These are phyloP conservation scores for Blastobotrys mokoenaii DNA, from an alignment of 805 yeast species.

Conservation along the genomic window DNA sequence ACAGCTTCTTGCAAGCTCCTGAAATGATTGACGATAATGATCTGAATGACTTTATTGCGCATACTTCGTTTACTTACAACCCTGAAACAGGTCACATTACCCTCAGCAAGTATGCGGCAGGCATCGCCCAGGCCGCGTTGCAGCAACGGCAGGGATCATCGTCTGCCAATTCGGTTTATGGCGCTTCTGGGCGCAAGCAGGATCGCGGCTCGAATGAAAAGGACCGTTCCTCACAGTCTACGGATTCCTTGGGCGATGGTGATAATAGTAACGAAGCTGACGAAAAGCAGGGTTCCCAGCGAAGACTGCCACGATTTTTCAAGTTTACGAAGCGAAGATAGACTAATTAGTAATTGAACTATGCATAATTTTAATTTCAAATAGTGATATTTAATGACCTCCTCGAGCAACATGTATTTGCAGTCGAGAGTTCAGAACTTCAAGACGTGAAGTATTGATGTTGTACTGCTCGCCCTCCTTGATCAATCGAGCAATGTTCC, in stretches of 20 bases:
- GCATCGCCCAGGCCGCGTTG: slow-evolving; percentile 3
- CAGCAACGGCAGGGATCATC: background rate
- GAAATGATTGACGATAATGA: slow-evolving; percentile 1
- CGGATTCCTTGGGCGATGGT: no score
- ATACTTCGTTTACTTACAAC: slow-evolving; percentile 2
- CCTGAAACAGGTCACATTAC: slow-evolving; percentile 5
- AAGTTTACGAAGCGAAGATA: no score
- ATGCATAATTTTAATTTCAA: no score
- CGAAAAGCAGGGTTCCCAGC: no score
- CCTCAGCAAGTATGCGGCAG: slow-evolving; percentile 1
- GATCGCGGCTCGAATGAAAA: background rate
- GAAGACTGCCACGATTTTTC: no score
- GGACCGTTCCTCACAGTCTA: no score
- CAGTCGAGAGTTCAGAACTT: slow-evolving; percentile 1
- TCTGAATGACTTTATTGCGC: background rate
- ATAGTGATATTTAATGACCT: background rate
- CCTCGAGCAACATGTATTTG: background rate
- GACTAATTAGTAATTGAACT: no score
- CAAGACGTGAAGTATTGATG: slow-evolving; percentile 7
- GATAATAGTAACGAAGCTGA: no score
- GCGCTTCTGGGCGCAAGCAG: background rate
- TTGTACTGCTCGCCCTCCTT: slow-evolving; percentile 6
- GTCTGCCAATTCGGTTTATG: background rate
- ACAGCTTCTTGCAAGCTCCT: background rate
- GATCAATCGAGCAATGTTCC: slow-evolving; percentile 4